Evolutionary conservation across 2,329 filamentous ascomycete species (phyloP).

Genomic region (Verticillium tricorpus): DNA sequence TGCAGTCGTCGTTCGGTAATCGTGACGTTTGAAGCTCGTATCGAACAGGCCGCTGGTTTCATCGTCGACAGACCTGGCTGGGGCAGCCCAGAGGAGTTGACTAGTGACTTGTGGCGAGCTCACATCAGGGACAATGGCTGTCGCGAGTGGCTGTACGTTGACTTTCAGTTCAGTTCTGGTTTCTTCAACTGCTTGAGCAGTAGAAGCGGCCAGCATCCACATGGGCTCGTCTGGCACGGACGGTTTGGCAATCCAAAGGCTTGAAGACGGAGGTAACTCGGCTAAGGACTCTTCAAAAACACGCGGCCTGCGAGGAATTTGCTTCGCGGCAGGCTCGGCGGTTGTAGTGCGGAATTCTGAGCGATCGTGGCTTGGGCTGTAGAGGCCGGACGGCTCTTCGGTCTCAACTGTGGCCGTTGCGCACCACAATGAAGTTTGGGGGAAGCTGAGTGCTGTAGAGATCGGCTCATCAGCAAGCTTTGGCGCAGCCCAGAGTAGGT

Average conservation of each 20-base stretch:
- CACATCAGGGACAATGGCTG: neutral
- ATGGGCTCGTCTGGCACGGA: neutral
- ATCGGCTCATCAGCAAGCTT: neutral
- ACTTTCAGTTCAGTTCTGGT: neutral
- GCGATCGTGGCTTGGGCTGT: constrained; percentile 13
- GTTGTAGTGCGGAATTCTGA: constrained; percentile 25
- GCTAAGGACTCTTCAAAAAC: constrained; percentile 5
- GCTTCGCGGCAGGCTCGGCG: constrained; percentile 26
- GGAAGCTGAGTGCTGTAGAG: neutral
- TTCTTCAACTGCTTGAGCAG: neutral
- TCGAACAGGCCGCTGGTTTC: constrained; percentile 10
- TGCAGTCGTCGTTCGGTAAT: neutral
- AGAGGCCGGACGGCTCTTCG: constrained; percentile 14
- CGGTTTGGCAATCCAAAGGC: constrained; percentile 14
- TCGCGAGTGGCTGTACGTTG: neutral
- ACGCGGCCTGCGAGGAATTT: constrained; percentile 27
- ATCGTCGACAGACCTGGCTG: neutral
- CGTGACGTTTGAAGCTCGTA: constrained; percentile 11
- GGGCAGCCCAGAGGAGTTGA: neutral
- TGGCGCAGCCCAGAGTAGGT: neutral
- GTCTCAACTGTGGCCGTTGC: neutral
- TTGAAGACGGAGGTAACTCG: constrained; percentile 19
- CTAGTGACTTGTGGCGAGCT: neutral
- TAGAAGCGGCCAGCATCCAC: constrained; percentile 19
- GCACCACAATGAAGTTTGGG: neutral